A percentile compares a stretch with the other conserved stretches of the same genome.
phyloP scores from a whole-genome alignment of 2,329 filamentous ascomycete species.

The Arthrobotrys sinensis region DNA sequence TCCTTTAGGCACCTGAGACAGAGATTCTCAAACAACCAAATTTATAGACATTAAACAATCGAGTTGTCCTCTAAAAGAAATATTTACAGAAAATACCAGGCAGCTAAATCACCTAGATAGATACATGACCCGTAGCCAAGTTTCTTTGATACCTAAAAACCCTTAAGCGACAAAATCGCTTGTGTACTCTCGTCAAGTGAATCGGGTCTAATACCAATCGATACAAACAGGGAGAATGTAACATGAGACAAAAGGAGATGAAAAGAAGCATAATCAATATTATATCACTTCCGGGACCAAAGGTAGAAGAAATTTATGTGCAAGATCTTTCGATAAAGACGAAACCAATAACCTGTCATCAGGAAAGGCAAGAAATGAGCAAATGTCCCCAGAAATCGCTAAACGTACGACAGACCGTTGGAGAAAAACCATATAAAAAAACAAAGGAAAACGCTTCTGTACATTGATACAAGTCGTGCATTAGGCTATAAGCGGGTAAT shows the following conservation, averaged over 20 bases:
- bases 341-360: slow-evolving; percentile 11
- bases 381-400: slow-evolving; percentile 50
- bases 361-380: slow-evolving; percentile 7
- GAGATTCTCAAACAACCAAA: not conserved
- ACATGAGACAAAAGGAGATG: not conserved
- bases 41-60: too few relatives aligned
- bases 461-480: slow-evolving; percentile 40
- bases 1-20: too few relatives aligned
- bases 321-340: slow-evolving; percentile 1
- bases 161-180: not conserved
- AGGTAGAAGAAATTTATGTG: slow-evolving; percentile 15
- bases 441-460: slow-evolving; percentile 54
- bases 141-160: not conserved
- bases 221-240: slow-evolving; percentile 4
- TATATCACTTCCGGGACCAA: slow-evolving; percentile 20
- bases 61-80: not conserved
- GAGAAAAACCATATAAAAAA: slow-evolving; percentile 7
- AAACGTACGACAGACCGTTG: slow-evolving; percentile 41
- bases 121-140: not conserved
- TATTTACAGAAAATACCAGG: slow-evolving; percentile 9
- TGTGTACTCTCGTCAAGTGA: slow-evolving; percentile 15
- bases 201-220: slow-evolving; percentile 5
- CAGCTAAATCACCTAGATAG: not conserved
- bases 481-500: not conserved
- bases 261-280: slow-evolving; percentile 25